phyloP scores from a whole-genome alignment of 441 rosid species.

The Dalechampia spathulata region DNA sequence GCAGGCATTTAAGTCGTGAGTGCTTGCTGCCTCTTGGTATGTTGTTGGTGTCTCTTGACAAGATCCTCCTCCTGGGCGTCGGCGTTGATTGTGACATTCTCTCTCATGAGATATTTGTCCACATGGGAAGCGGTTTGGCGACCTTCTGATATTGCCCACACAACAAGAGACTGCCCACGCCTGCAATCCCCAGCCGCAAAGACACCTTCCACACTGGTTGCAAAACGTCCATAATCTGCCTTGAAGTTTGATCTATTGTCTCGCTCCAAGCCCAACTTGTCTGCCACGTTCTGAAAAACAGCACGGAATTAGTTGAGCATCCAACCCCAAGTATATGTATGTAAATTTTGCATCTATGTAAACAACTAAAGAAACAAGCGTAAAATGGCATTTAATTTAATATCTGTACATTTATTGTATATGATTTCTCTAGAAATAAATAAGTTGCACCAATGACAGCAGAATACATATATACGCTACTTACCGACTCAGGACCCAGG shows the following conservation, averaged over 20 bases:
- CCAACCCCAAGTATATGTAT: too few species aligned
- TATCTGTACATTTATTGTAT: too few species aligned
- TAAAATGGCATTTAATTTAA: too few species aligned
- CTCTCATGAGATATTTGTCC: conserved; percentile 47
- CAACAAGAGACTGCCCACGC: conserved; percentile 96
- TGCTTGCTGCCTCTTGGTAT: conserved; percentile 32
- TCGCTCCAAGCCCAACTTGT: conserved; percentile 75
- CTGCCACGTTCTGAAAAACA: conserved; percentile 62
- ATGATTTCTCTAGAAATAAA: too few species aligned
- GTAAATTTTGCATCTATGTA: too few species aligned
- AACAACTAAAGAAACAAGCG: too few species aligned
- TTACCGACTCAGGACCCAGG: conserved; percentile 94
- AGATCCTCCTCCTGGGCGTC: conserved; percentile 24
- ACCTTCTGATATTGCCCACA: conserved; percentile 99
- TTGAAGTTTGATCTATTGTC: conserved; percentile 89
- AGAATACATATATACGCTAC: conserved; percentile 20
- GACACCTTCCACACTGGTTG: conserved; percentile 82
- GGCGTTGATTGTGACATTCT: conserved; percentile 4
- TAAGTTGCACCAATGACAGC: too few species aligned
- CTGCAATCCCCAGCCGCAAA: conserved; percentile 99
- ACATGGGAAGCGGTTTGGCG: conserved; percentile 97
- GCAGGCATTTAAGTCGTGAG: conserved; percentile 30
- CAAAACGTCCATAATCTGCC: conserved; percentile 94
- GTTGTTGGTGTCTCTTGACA: conserved; percentile 20
- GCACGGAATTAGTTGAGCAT: not conserved